Base-by-base conservation (phyloP, 805 yeast species). In the Saturnispora hagleri region DNA sequence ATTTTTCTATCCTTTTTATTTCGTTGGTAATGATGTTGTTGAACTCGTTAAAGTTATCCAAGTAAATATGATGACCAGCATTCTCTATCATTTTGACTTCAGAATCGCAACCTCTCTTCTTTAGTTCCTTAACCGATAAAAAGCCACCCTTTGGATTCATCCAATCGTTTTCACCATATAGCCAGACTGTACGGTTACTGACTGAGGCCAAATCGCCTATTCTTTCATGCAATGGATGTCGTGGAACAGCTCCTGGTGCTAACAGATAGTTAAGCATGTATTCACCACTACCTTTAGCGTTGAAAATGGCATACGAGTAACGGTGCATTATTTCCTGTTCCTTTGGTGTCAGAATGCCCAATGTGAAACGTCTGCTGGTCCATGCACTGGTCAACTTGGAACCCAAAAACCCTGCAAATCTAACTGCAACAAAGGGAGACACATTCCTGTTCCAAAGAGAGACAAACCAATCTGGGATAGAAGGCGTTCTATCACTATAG, bases 231-330 rank as follows among this genome's bases (percentile, higher is more conserved):
- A 91, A 69, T 1, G 98, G 95, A 59, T 76, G 70, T 55, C 97
- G 73, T 1, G 97, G 95, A 47, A 80, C 79, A 0, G 96, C 98
- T 3, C 98, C 99, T 6, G 97, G 95, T 0, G 88, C 90, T 24
- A 91, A 69, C 18, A 89, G 72, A 62, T 84, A 86, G 58, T 88
- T 86, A 57, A 93, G 71, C 73, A 91, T 82, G 64, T 91, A 91
- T 68, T 91, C 99, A 6, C 98, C 98, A 0, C 95, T 86, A 0
- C 99, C 99, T 3, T 74, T 79, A 7, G 87, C 84, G 57, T 83
- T 86, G 73, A 93, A 93, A 12, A 90, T 87, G 4, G 82, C 79
- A 66, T 91, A 90, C 0, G 91, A 73, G 64, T 93, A 93, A 57
- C 74, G 73, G 62, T 93, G 98, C 57, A 91, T 69, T 5, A 79